phyloP scores from a whole-genome alignment of 345 rosid genomes.

The Pugionium cornutum region DNA sequence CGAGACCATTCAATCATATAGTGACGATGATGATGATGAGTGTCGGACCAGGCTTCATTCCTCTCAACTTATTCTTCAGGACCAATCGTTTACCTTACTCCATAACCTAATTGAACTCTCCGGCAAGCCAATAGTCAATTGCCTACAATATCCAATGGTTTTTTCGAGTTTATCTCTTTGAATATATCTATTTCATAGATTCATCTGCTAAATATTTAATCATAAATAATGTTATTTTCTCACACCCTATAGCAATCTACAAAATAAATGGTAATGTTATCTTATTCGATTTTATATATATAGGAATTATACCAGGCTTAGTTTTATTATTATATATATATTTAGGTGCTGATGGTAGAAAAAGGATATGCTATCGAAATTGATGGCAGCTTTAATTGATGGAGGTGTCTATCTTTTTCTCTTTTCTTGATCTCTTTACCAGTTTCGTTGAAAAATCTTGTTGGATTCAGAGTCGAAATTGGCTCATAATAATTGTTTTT shows the following conservation, averaged over 20 bases:
- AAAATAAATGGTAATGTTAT: too few species aligned
- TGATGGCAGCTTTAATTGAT: conserved; percentile 29
- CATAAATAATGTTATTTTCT: neutral
- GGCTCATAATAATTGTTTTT: neutral
- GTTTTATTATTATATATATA: too few species aligned
- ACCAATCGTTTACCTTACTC: neutral
- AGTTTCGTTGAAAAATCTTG: conserved; percentile 29
- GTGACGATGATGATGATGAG: conserved; percentile 28
- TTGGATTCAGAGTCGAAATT: conserved; percentile 31
- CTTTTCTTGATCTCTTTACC: conserved; percentile 17
- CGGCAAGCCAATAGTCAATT: conserved; percentile 4
- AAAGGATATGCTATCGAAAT: conserved; percentile 20
- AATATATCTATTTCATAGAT: too few species aligned
- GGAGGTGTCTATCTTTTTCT: neutral
- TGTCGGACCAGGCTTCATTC: conserved; percentile 99
- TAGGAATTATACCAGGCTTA: too few species aligned
- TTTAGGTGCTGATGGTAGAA: neutral
- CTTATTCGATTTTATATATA: too few species aligned
- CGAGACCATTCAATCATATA: conserved; percentile 53
- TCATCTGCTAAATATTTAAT: neutral
- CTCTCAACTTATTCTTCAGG: conserved; percentile 55
- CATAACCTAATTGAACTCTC: neutral
- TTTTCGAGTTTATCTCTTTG: neutral
- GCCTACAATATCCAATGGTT: neutral
- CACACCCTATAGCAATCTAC: neutral